Conservation (phyloP, 371 early-diverging fungal genomes). For the Rhizopus sp. region DNA sequence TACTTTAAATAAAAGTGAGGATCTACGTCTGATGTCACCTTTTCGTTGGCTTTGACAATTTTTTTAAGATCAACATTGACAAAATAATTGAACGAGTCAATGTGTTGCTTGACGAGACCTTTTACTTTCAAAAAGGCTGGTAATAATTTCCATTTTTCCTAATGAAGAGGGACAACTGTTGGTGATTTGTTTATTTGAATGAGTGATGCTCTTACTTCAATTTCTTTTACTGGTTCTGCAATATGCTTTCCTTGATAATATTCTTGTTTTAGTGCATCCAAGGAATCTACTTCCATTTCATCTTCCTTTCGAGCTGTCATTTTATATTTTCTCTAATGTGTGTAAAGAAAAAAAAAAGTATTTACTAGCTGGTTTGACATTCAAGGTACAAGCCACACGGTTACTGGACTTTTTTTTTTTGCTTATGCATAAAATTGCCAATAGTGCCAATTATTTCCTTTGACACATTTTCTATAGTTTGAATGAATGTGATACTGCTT, state of each 20-base stretch:
- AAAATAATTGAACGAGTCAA: constrained; percentile 99
- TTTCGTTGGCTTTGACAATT: constrained; percentile 94
- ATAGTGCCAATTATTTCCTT: no score
- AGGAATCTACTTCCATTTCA: constrained; percentile 29
- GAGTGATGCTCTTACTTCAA: constrained; percentile 36
- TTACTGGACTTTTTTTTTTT: no score
- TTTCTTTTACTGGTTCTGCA: constrained; percentile 51
- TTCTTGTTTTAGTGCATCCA: constrained; percentile 43
- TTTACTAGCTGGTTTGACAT: no score
- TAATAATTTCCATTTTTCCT: constrained; percentile 98
- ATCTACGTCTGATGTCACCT: constrained; percentile 98
- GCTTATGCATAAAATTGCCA: no score
- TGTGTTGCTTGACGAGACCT: constrained; percentile 99
- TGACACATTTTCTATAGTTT: no score
- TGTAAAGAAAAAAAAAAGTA: no score
- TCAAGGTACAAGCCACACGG: no score
- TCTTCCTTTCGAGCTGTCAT: constrained; percentile 13
- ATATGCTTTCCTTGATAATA: constrained; percentile 51
- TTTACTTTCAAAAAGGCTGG: constrained; percentile 98
- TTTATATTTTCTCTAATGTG: neutral
- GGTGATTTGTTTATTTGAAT: neutral
- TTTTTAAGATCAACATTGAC: constrained; percentile 94
- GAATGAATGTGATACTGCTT: no score
- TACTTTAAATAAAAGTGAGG: constrained; percentile 96
- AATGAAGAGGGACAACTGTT: neutral